Conservation (phyloP, 768 basidiomycete genomes). For the Pleurotus ostreatus region DNA sequence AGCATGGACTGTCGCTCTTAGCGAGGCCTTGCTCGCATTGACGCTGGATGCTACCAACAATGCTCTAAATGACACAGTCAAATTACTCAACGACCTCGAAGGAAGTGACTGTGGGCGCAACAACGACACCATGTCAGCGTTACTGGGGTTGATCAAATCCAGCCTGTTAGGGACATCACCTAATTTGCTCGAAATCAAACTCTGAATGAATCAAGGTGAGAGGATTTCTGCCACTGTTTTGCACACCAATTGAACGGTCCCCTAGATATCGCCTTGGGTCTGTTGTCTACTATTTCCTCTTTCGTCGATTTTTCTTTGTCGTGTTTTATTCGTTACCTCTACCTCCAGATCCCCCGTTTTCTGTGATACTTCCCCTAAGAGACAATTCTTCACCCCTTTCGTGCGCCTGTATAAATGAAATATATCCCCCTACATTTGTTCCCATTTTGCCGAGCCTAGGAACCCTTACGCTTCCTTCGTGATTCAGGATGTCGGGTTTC, state of each 20-base stretch:
- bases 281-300: background rate
- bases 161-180: slow-evolving; percentile 3
- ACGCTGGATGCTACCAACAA: background rate
- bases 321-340: background rate
- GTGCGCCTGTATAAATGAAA: no score
- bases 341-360: background rate
- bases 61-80: background rate
- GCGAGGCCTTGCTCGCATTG: background rate
- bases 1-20: background rate
- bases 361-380: background rate
- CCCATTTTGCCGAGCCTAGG: no score
- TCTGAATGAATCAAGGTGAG: no score
- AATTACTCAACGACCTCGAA: slow-evolving; percentile 1
- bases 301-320: background rate
- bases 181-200: background rate
- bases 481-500: no score
- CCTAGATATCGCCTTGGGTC: no score
- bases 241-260: background rate
- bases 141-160: background rate
- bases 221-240: no score
- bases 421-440: no score
- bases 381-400: no score
- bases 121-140: background rate
- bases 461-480: no score
- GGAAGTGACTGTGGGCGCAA: background rate